phyloP scores from a whole-genome alignment of 345 rosid genomes.

The Gossypium raimondii region DNA sequence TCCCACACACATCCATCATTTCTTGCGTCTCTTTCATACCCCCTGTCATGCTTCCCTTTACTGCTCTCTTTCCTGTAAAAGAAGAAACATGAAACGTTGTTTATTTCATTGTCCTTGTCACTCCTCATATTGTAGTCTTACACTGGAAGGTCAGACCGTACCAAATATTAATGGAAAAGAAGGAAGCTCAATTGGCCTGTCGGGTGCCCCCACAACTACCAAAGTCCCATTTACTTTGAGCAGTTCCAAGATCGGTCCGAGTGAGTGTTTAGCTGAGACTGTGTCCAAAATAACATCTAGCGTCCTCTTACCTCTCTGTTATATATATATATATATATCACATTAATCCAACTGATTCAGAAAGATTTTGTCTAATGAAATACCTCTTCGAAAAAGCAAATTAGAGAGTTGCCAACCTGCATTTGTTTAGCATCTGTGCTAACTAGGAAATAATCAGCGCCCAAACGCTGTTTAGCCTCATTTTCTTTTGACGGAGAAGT shows the following conservation, averaged over 20 bases:
- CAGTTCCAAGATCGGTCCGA: slow-evolving; percentile 46
- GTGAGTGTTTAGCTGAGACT: slow-evolving; percentile 46
- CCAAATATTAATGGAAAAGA: slow-evolving; percentile 59
- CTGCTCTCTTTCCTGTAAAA: slow-evolving; percentile 41
- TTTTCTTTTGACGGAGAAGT: slow-evolving; percentile 52
- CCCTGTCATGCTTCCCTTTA: slow-evolving; percentile 56
- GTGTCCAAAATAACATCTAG: slow-evolving; percentile 57
- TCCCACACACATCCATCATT: slow-evolving; percentile 52
- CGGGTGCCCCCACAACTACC: slow-evolving; percentile 45
- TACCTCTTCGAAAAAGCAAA: not conserved
- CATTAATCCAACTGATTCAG: not conserved
- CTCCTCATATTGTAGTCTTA: not conserved
- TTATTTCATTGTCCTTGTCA: not conserved
- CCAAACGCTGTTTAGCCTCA: slow-evolving; percentile 48
- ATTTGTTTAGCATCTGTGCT: slow-evolving; percentile 41
- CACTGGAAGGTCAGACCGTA: not conserved
- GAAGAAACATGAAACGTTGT: not conserved
- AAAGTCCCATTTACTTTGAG: slow-evolving; percentile 53
- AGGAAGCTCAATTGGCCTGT: slow-evolving; percentile 42
- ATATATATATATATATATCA: not conserved
- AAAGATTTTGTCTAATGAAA: not conserved
- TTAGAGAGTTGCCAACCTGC: slow-evolving; percentile 33
- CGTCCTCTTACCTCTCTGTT: slow-evolving; percentile 36
- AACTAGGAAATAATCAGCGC: slow-evolving; percentile 49
- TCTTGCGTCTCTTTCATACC: slow-evolving; percentile 53